A percentile compares a stretch with the other conserved stretches of the same genome.
phyloP scores from a whole-genome alignment of 208 protist species.

The Trypanosoma cruzi region DNA sequence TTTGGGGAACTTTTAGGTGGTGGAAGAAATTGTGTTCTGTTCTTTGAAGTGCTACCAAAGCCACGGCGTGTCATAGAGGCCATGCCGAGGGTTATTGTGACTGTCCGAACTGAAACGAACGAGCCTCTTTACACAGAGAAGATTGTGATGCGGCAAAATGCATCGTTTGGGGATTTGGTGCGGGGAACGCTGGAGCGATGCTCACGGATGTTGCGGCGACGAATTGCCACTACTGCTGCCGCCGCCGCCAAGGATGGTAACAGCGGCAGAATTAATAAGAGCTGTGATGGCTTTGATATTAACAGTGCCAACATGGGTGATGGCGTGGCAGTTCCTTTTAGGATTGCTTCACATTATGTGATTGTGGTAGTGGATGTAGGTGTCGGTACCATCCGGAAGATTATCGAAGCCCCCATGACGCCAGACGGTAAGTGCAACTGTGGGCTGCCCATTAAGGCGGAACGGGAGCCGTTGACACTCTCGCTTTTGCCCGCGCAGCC shows the following conservation, averaged over 20 bases:
- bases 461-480: conserved; percentile 25
- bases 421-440: not conserved
- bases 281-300: not conserved
- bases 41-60: conserved; percentile 20
- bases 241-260: not conserved
- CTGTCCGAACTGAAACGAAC: conserved; percentile 4
- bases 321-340: not conserved
- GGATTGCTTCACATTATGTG: conserved; percentile 17
- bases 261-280: not conserved
- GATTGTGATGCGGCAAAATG: conserved; percentile 4
- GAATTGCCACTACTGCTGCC: not conserved
- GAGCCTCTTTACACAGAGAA: conserved; percentile 23
- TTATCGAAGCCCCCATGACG: conserved; percentile 49
- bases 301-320: not conserved
- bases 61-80: conserved; percentile 19
- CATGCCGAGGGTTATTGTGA: conserved; percentile 13
- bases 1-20: not conserved
- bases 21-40: not conserved
- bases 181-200: conserved; percentile 6
- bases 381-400: conserved; percentile 37
- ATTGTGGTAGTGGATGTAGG: conserved; percentile 37
- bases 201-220: not conserved
- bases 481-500: conserved; percentile 47
- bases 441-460: not conserved
- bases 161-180: not conserved